Evolutionary conservation across 1,284 basidiomycete genomes (phyloP).

Genomic region (Tranzscheliella williamsii): DNA sequence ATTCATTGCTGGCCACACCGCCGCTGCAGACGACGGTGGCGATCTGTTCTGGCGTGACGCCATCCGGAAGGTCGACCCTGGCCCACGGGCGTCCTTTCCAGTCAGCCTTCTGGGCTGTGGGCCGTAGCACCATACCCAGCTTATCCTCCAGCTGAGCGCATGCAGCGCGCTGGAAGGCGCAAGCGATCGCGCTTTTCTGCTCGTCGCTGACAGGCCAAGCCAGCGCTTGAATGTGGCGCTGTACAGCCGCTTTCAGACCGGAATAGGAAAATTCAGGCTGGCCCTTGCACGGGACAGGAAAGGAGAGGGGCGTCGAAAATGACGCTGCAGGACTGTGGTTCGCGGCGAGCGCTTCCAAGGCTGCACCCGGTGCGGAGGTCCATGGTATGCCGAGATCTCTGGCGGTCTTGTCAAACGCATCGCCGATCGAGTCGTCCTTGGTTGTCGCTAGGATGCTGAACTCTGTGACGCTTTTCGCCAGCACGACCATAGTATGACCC

Average conservation of each 20-base stretch:
- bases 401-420: constrained; percentile 58
- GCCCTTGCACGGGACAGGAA: constrained; percentile 44
- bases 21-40: constrained; percentile 52
- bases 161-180: constrained; percentile 50
- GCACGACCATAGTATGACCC: constrained; percentile 56
- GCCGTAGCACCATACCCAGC: constrained; percentile 29
- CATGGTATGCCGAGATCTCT: constrained; percentile 46
- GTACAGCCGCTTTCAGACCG: constrained; percentile 44
- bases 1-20: constrained; percentile 54
- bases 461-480: constrained; percentile 23
- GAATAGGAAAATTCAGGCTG: constrained; percentile 51
- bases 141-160: constrained; percentile 55
- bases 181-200: constrained; percentile 14
- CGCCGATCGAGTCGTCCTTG: constrained; percentile 55
- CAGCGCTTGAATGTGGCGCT: constrained; percentile 29
- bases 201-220: no score
- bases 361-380: constrained; percentile 50
- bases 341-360: constrained; percentile 32
- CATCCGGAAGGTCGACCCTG: constrained; percentile 6
- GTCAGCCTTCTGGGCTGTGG: background rate
- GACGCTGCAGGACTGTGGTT: background rate
- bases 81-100: constrained; percentile 1
- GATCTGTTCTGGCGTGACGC: constrained; percentile 10
- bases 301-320: background rate
- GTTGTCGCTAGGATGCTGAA: constrained; percentile 52